Evolutionary conservation across 306 rosid genomes (phyloP), one percentile per base, ranked within the genome.

Genomic region (Mucuna pruriens): DNA sequence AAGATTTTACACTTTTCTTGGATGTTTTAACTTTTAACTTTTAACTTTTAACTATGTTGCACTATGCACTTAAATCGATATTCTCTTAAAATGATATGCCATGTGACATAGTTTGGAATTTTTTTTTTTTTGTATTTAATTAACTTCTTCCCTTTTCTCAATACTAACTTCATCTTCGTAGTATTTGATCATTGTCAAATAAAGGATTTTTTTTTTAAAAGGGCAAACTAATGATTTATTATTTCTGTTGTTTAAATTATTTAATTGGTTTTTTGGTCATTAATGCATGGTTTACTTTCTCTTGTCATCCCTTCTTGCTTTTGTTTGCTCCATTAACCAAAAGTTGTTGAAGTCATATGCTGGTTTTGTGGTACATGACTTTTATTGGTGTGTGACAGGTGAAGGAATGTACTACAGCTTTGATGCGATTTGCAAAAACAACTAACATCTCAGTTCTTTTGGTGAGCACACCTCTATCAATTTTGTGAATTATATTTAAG

Each of bases 381-480:
- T 80, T 62, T 63, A 57, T 63, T 61, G 42, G 69, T 82, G 38
- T 48, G 46, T 90, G 74, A 55, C 89, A 94, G 99, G 93, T 95
- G 80, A 95, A 89, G 88, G 99, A 95, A 86, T 95, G 99, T 77
- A 91, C 97, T 19, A 79, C 92, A 15, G 92, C 97, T 75, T 82
- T 95, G 92, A 91, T 93, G 86, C 90, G 88, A 68, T 93, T 90
- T 88, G 94, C 98, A 5, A 93, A 95, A 91, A 89, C 71, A 44
- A 95, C 97, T 20, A 87, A 90, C 57, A 84, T 92, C 67, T 91
- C 99, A 12, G 87, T 95, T 71, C 78, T 95, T 42, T 81, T 95
- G 98, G 99, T 95, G 80, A 88, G 92, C 46, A 34, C 57, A 42
- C 60, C 72, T 36, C 15, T 25, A 38, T 72, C 54, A 33, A 25